phyloP scores from a whole-genome alignment of 768 basidiomycete genomes.

The Podaxis mareebaensis region DNA sequence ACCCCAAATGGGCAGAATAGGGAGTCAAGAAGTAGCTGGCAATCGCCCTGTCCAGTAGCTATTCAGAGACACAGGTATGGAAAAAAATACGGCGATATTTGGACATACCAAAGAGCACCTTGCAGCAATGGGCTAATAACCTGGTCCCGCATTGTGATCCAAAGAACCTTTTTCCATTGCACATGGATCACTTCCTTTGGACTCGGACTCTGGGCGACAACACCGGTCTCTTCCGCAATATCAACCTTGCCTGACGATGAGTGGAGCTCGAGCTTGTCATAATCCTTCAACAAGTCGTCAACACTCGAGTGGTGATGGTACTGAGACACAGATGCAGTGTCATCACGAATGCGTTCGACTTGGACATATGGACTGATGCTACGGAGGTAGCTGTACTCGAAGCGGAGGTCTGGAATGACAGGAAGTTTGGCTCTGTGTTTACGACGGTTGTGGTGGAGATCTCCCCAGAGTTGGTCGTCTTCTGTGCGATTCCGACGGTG shows the following conservation, averaged over 20 bases:
- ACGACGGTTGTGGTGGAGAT: slow-evolving; percentile 73
- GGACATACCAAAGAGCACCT: slow-evolving; percentile 62
- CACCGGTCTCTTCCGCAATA: slow-evolving; percentile 12
- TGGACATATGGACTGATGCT: slow-evolving; percentile 54
- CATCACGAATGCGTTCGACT: slow-evolving; percentile 2
- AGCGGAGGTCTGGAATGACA: slow-evolving; percentile 71
- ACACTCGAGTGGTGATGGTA: slow-evolving; percentile 8
- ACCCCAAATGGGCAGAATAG: slow-evolving; percentile 35
- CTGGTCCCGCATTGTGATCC: slow-evolving; percentile 70
- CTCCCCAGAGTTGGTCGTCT: background rate
- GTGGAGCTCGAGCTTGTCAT: slow-evolving; percentile 30
- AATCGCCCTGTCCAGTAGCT: slow-evolving; percentile 37
- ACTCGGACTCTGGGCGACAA: background rate
- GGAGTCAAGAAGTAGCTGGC: slow-evolving; percentile 47
- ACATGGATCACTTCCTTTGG: slow-evolving; percentile 39
- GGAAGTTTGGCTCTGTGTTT: slow-evolving; percentile 75
- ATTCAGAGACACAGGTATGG: background rate
- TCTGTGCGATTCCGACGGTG: background rate
- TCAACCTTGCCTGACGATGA: slow-evolving; percentile 21
- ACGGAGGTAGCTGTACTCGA: slow-evolving; percentile 69
- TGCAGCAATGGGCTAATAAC: slow-evolving; percentile 67
- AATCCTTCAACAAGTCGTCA: slow-evolving; percentile 24
- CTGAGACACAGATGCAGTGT: background rate
- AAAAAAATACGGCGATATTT: background rate
- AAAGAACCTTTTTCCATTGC: slow-evolving; percentile 59